phyloP scores from a whole-genome alignment of 306 rosid species.

The Prunus persica region Prunus_persica_NCBIv2 NC_034013.1:18108501-18109000 shows the following conservation, averaged over 20 bases:
- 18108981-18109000: slow-evolving; percentile 68
- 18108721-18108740: slow-evolving; percentile 89
- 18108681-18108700: slow-evolving; percentile 78
- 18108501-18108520: slow-evolving; percentile 94
- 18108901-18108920: slow-evolving; percentile 67
- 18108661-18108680: slow-evolving; percentile 19
- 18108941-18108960: slow-evolving; percentile 85
- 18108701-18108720: slow-evolving; percentile 83
- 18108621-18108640: slow-evolving; percentile 4
- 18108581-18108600: slow-evolving; percentile 51
- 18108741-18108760: slow-evolving; percentile 86
- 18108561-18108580: slow-evolving; percentile 80
- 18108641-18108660: background rate
- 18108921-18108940: slow-evolving; percentile 88
- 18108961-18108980: slow-evolving; percentile 68
- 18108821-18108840: slow-evolving; percentile 40
- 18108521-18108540: slow-evolving; percentile 65
- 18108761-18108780: slow-evolving; percentile 78
- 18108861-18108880: background rate
- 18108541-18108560: slow-evolving; percentile 70
- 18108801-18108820: slow-evolving; percentile 80
- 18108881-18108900: background rate
- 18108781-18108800: slow-evolving; percentile 63
- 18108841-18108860: slow-evolving; percentile 24
- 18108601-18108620: slow-evolving; percentile 18